These are phyloP conservation scores for Rutstroemia sp. DNA, from an alignment of 2,329 filamentous ascomycete genomes.

Conservation along the genomic window DNA sequence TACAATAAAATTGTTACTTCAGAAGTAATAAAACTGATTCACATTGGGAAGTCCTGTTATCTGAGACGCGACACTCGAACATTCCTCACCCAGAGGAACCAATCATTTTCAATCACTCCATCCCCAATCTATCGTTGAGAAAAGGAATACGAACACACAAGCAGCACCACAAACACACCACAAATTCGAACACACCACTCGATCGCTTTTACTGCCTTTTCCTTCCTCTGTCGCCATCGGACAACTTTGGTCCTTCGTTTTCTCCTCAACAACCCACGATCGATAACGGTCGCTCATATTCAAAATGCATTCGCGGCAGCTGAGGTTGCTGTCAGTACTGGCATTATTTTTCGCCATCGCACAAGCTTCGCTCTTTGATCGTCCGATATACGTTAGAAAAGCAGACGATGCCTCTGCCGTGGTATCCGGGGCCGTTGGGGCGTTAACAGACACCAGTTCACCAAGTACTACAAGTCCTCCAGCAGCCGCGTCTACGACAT, in stretches of 20 bases:
- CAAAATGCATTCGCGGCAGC: constrained; percentile 2
- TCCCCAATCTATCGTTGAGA: no score
- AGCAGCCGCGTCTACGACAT: constrained; percentile 6
- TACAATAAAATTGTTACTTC: no score
- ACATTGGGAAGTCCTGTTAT: no score
- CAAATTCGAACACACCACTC: not conserved
- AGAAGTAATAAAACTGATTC: no score
- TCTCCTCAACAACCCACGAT: not conserved
- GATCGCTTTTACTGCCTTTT: not conserved
- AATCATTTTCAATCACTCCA: no score
- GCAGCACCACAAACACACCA: not conserved
- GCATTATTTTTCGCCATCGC: constrained; percentile 18
- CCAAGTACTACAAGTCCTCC: not conserved
- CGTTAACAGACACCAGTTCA: not conserved
- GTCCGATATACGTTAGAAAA: constrained; percentile 12
- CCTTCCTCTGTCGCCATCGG: not conserved
- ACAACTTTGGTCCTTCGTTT: not conserved
- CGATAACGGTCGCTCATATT: not conserved
- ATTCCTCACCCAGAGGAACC: no score
- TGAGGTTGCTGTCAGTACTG: constrained; percentile 3
- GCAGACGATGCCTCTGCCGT: not conserved
- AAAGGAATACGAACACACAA: no score
- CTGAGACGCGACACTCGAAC: no score
- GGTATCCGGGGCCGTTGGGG: not conserved
- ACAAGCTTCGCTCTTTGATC: constrained; percentile 20